Percentiles rank a stretch among this genome's conserved stretches.
phyloP scores from a whole-genome alignment of 306 rosid species.

The Chamaecrista fasciculata region DNA sequence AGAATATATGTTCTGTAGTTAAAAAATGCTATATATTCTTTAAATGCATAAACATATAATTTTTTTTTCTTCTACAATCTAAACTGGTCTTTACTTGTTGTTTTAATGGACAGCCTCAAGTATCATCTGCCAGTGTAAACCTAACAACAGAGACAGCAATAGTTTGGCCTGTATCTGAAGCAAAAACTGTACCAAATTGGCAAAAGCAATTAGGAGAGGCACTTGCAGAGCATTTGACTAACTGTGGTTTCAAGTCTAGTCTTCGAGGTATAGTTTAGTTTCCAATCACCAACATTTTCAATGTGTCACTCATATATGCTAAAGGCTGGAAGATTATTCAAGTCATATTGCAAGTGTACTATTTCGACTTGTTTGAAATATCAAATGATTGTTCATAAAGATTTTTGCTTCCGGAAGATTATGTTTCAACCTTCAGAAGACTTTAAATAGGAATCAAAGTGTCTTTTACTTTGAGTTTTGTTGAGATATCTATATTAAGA shows the following conservation, averaged over 20 bases:
- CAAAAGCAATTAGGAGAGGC: constrained; percentile 79
- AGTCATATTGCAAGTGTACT: background rate
- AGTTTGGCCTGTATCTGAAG: constrained; percentile 91
- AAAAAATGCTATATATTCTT: constrained; percentile 3
- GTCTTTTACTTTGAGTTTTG: background rate
- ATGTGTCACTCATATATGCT: background rate
- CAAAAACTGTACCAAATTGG: constrained; percentile 71
- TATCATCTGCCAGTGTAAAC: constrained; percentile 85
- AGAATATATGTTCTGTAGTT: background rate
- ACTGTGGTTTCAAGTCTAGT: constrained; percentile 79
- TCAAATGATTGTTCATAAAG: background rate
- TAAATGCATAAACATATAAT: background rate
- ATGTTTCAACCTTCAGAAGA: background rate
- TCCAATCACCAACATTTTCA: background rate
- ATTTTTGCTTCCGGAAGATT: background rate
- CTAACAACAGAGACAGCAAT: constrained; percentile 93
- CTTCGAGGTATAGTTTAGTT: constrained; percentile 69
- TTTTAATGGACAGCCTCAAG: constrained; percentile 68
- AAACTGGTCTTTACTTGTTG: constrained; percentile 27
- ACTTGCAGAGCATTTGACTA: constrained; percentile 86
- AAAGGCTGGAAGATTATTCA: no score
- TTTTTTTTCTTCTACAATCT: constrained; percentile 12
- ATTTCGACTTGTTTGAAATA: constrained; percentile 9
- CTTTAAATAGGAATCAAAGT: background rate
- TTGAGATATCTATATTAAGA: background rate